Evolutionary conservation across 2,329 filamentous ascomycete species (phyloP).

Genomic region (Delphinella strobiligena): DNA sequence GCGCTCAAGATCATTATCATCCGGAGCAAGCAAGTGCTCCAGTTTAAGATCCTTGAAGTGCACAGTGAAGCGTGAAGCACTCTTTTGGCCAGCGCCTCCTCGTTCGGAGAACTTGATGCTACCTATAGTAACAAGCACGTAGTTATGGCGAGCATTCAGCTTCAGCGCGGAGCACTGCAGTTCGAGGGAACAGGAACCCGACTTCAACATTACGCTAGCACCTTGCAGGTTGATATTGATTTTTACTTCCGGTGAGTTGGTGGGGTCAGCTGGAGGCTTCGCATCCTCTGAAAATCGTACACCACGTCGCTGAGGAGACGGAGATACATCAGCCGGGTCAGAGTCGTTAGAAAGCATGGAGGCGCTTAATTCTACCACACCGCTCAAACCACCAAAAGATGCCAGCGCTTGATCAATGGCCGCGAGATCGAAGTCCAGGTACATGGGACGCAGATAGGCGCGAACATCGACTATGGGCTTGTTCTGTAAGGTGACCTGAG

Average conservation of each 20-base stretch:
- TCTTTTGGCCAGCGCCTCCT: constrained; percentile 38
- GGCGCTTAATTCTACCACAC: constrained; percentile 75
- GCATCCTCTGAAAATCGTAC: constrained; percentile 44
- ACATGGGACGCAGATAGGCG: constrained; percentile 64
- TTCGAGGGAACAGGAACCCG: constrained; percentile 61
- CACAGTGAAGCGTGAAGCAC: constrained; percentile 24
- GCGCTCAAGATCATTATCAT: constrained; percentile 67
- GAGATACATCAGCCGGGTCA: constrained; percentile 1
- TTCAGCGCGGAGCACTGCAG: constrained; percentile 75
- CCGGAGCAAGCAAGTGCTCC: constrained; percentile 61
- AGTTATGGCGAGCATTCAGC: constrained; percentile 60
- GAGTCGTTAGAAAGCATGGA: constrained; percentile 56
- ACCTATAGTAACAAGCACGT: constrained; percentile 60
- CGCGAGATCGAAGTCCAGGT: constrained; percentile 64
- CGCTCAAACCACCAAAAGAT: constrained; percentile 84
- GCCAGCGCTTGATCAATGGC: constrained; percentile 57
- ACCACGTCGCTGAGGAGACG: constrained; percentile 30
- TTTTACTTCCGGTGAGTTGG: constrained; percentile 39
- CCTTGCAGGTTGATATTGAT: constrained; percentile 67
- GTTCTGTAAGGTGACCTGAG: constrained; percentile 12
- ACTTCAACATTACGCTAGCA: constrained; percentile 61
- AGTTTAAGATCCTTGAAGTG: constrained; percentile 56
- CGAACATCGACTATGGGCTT: constrained; percentile 33
- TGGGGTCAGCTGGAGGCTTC: constrained; percentile 19
- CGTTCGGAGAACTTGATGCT: constrained; percentile 63